Conservation (phyloP, 2,329 filamentous ascomycete genomes). For the Aspergillus melleus region DNA sequence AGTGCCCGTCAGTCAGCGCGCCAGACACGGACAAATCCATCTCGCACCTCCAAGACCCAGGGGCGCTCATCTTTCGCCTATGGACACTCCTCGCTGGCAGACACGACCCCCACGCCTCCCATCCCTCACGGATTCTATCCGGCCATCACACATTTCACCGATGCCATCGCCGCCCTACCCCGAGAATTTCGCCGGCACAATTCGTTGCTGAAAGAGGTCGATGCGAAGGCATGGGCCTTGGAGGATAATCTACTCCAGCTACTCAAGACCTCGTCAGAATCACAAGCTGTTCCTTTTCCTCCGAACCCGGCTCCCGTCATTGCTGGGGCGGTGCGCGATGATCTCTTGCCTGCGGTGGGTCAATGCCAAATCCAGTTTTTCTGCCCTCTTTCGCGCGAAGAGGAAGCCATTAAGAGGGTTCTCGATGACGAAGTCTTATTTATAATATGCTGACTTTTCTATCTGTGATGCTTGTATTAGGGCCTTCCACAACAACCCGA, state of each 20-base stretch:
- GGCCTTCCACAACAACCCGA: conserved; percentile 31
- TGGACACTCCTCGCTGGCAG: conserved; percentile 31
- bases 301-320: conserved; percentile 38
- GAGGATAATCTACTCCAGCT: conserved; percentile 79
- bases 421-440: background rate
- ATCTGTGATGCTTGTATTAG: conserved; percentile 16
- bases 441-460: background rate
- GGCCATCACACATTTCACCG: conserved; percentile 75
- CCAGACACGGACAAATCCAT: conserved; percentile 51
- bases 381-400: background rate
- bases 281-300: conserved; percentile 34
- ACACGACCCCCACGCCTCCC: conserved; percentile 29
- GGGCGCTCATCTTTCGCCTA: conserved; percentile 43
- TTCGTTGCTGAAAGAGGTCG: conserved; percentile 93
- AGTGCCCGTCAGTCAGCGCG: conserved; percentile 40
- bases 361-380: background rate
- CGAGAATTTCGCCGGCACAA: conserved; percentile 96
- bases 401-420: background rate
- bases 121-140: conserved; percentile 59
- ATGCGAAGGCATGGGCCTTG: conserved; percentile 90
- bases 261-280: conserved; percentile 50
- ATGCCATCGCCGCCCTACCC: conserved; percentile 86
- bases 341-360: conserved; percentile 33
- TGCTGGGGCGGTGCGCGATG: conserved; percentile 34
- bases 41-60: conserved; percentile 48